A percentile compares a stretch with the other conserved stretches of the same genome.
These are phyloP conservation scores for Rhodotorula toruloides DNA, from an alignment of 768 basidiomycete genomes.

Conservation along the genomic window DNA sequence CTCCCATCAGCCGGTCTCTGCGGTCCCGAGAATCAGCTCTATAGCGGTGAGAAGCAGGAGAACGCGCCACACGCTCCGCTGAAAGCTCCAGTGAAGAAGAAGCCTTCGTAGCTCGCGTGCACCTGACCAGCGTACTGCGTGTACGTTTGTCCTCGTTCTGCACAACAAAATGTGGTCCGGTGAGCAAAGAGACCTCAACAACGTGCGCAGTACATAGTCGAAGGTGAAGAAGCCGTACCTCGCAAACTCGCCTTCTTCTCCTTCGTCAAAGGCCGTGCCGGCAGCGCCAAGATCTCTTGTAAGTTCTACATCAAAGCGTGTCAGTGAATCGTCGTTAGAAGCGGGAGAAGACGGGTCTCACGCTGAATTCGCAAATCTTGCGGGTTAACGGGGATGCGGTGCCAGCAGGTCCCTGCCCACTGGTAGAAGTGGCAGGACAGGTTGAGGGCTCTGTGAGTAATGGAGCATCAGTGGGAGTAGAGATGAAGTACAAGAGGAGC, in stretches of 20 bases:
- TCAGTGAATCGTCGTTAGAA: too few relatives aligned
- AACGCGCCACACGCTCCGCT: constrained; percentile 8
- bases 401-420: not conserved
- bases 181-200: too few relatives aligned
- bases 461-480: not conserved
- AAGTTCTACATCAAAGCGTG: not conserved
- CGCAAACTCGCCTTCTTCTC: not conserved
- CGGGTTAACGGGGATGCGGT: not conserved
- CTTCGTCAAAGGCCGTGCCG: not conserved
- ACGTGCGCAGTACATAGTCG: not conserved
- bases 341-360: too few relatives aligned
- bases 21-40: too few relatives aligned
- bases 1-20: not conserved
- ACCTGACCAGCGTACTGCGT: not conserved
- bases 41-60: too few relatives aligned
- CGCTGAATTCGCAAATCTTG: constrained; percentile 1
- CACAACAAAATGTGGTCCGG: not conserved
- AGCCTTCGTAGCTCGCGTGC: constrained; percentile 2
- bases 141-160: not conserved
- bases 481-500: rapidly evolving
- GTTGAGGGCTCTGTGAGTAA: not conserved
- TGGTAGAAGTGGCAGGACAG: constrained; percentile 3
- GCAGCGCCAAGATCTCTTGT: not conserved
- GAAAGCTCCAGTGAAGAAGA: constrained; percentile 15
- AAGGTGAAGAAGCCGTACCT: not conserved